These are phyloP conservation scores for Tieghemiomyces parasiticus DNA, from an alignment of 192 early-diverging fungal genomes.

Conservation along the genomic window DNA sequence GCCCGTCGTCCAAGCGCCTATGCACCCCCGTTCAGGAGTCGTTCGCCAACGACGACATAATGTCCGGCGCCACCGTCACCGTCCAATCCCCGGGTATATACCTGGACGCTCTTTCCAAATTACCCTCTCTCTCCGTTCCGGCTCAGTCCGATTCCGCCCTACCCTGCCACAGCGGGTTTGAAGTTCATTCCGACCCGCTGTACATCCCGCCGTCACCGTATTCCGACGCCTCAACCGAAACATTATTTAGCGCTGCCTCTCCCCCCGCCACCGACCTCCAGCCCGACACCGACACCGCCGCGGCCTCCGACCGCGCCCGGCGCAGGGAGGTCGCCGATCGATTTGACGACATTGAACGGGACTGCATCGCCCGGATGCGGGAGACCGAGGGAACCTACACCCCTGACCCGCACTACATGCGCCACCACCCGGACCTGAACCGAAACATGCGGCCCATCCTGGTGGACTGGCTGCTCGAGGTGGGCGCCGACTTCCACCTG, in stretches of 20 bases:
- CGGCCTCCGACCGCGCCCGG: not conserved
- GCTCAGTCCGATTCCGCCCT: not conserved
- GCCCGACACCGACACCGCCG: not conserved
- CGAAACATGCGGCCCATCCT: conserved; percentile 33
- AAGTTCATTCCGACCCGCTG: too few species aligned
- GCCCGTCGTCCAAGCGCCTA: conserved; percentile 5
- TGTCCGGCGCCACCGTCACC: not conserved
- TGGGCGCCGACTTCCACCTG: conserved; percentile 29
- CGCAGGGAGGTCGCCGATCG: not conserved
- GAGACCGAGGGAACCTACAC: not conserved
- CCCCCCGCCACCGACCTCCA: not conserved
- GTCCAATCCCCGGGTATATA: not conserved
- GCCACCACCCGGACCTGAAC: conserved; percentile 24
- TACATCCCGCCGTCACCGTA: not conserved
- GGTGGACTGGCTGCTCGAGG: conserved; percentile 37
- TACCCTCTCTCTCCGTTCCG: not conserved
- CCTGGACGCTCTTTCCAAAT: not conserved
- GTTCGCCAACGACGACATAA: not conserved
- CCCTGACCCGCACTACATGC: conserved; percentile 2
- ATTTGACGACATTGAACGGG: not conserved
- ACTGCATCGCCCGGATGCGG: not conserved
- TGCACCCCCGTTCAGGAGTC: conserved; percentile 8
- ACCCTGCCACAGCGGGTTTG: not conserved
- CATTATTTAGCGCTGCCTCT: not conserved
- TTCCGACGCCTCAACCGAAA: conserved; percentile 8